Conservation (phyloP, 495 filamentous ascomycete genomes). For the Recurvomyces mirabilis region DNA sequence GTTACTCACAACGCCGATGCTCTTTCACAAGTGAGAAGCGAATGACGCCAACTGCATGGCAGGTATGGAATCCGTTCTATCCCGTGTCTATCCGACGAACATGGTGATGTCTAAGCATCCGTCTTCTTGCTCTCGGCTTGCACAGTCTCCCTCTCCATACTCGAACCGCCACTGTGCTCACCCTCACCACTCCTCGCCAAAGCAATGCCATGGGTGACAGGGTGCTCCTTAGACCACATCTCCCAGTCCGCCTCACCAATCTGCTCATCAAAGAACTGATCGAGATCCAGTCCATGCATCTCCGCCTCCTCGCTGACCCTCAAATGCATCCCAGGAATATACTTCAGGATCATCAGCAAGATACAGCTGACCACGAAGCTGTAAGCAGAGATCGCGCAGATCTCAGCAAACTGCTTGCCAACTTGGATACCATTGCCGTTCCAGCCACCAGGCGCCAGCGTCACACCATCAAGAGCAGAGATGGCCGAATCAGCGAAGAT, state of each 20-base stretch:
- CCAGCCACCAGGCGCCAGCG: constrained; percentile 40
- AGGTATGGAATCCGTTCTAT: too few species aligned
- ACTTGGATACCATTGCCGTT: constrained; percentile 50
- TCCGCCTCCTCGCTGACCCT: constrained; percentile 46
- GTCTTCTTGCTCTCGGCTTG: background rate
- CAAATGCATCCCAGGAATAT: constrained; percentile 47
- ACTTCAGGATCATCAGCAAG: constrained; percentile 45
- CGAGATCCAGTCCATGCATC: constrained; percentile 44
- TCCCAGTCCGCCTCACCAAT: constrained; percentile 34
- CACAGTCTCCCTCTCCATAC: constrained; percentile 1
- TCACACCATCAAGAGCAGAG: constrained; percentile 37
- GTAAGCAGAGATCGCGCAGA: constrained; percentile 45
- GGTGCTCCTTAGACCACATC: constrained; percentile 8
- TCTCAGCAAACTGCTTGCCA: constrained; percentile 48
- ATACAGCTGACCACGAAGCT: constrained; percentile 44
- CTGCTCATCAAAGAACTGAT: constrained; percentile 52
- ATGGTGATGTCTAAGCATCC: too few species aligned
- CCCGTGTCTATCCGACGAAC: too few species aligned
- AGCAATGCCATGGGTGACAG: constrained; percentile 5
- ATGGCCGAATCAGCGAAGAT: constrained; percentile 43
- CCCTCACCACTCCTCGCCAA: too few species aligned
- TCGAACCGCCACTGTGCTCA: too few species aligned
- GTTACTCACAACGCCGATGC: too few species aligned
- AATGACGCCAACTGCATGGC: too few species aligned
- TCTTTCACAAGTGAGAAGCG: too few species aligned